Conservation (phyloP, 768 basidiomycete species). For the Lactifluus pinguis region DNA sequence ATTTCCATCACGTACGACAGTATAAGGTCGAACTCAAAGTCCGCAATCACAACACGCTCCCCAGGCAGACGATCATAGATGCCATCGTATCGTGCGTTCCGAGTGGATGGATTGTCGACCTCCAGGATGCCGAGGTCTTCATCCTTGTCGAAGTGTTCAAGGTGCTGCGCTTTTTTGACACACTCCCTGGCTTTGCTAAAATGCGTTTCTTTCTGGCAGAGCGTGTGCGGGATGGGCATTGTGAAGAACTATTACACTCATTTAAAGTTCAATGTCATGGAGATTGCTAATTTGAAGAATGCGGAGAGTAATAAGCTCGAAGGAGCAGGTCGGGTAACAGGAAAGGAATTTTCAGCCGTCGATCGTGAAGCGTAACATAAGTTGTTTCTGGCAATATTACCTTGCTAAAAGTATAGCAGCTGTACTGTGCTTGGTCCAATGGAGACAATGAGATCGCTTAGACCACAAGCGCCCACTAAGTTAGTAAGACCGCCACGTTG, state of each 20-base stretch:
- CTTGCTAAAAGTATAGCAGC: no score
- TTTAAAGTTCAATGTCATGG: conserved; percentile 74
- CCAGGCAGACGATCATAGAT: conserved; percentile 52
- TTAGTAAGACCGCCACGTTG: no score
- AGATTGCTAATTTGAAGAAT: conserved; percentile 45
- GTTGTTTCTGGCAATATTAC: neutral
- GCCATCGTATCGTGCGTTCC: conserved; percentile 66
- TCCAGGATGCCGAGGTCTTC: conserved; percentile 61
- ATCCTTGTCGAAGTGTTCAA: conserved; percentile 80
- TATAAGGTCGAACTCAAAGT: conserved; percentile 74
- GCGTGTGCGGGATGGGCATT: conserved; percentile 66
- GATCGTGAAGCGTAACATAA: neutral
- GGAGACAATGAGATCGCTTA: neutral
- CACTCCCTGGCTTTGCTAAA: neutral
- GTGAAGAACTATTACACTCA: conserved; percentile 62
- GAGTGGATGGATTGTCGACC: conserved; percentile 53
- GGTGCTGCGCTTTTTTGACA: conserved; percentile 25
- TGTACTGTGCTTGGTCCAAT: neutral
- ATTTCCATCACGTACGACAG: conserved; percentile 29
- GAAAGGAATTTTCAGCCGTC: neutral
- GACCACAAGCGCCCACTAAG: no score
- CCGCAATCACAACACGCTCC: conserved; percentile 67
- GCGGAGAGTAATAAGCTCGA: conserved; percentile 28
- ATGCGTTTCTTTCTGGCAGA: conserved; percentile 33
- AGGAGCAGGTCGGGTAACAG: conserved; percentile 26